Base-by-base conservation (phyloP, 2,329 filamentous ascomycete genomes). In the Xylaria polymorpha region DNA sequence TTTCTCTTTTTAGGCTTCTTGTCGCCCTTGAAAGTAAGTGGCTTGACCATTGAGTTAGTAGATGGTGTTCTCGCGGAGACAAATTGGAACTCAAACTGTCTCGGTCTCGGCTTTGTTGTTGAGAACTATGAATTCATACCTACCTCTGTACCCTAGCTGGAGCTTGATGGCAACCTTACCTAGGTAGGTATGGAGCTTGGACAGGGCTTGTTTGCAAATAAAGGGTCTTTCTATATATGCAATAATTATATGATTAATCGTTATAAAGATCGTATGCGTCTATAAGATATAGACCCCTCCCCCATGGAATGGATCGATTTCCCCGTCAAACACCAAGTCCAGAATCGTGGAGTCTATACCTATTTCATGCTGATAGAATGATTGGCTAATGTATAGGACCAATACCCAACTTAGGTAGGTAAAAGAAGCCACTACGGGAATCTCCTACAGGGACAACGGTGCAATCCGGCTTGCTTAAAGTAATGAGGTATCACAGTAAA, bases 11-110 rank as follows among this genome's bases (percentile, higher is more conserved):
- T 97, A 68, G 88, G 83, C 83, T 96, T 96, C 82, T 97, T 98
- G 83, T 99, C 96, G 85, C 96, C 96, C 83, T 99, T 99, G 86
- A 99, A 99, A 58, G 90, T 86, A 67, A 99, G 88, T 57, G 95
- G 91, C 80, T 97, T 98, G 75, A 97, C 91, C 92, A 96, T 96
- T 29, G 55, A 20, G 41, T 22, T 41, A 35, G 12, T 51, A 22
- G 6, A 29, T n/a, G 29, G 32, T 43, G 7, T 25, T 5, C 20
- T 50, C 48, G 60, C 10, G 14, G 55, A 44, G 14, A 48, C 29
- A 35, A n/a, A 29, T 29, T 0, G 10, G 41, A n/a, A 44, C 18
- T 44, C 14, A 5, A 44, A 10, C 41, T 50, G 46, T 50, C n/a
- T n/a, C n/a, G n/a, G n/a, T n/a, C n/a, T n/a, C n/a, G 4, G 46